Evolutionary conservation across 2,329 filamentous ascomycete species (phyloP), one percentile per base, ranked within the genome.

Genomic region (Scedosporium apiospermum): DNA sequence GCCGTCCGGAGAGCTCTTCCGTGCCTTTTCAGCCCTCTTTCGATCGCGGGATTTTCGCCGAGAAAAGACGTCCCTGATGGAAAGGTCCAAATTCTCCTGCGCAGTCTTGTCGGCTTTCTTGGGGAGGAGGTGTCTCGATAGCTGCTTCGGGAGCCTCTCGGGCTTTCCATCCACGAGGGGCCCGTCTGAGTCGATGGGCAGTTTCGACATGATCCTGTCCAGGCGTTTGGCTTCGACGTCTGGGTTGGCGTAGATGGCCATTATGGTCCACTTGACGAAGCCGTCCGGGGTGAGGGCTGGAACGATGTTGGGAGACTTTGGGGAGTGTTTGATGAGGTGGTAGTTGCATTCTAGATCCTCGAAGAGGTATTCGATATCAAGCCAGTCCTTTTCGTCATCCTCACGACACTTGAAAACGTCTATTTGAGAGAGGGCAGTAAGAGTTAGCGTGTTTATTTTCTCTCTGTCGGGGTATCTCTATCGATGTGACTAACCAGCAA

Each of bases 91-190:
- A 21, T 84, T 75, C 65, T 86, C 82, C 62, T 85, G 82, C 0
- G 83, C 77, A 38, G 82, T 76, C 0, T 80, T 68, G 66, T 91
- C 84, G 1, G 82, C 78, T 6, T 74, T 72, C 0, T 77, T 76
- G 0, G 91, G 91, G 46, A 96, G 83, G 3, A 95, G 78, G 60
- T 88, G 82, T 49, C 91, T 80, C 1, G 90, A 87, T 2, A 96
- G 80, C 67, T 92, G 87, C 66, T 90, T 91, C 0, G 91, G 92
- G 62, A 96, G 87, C 2, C 89, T 80, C 72, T 93, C 89, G 10
- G 82, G 85, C 65, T 80, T 83, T 58, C 88, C 82, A 55, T 86
- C 81, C 0, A 85, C 80, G 62, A 87, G 85, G 72, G 86, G 67
- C 7, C 74, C 75, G 58, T 78, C 75, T 0, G 76, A 75, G 34